These are phyloP conservation scores for Cantharellus anzutake DNA, from an alignment of 768 basidiomycete species.

Conservation along the genomic window DNA sequence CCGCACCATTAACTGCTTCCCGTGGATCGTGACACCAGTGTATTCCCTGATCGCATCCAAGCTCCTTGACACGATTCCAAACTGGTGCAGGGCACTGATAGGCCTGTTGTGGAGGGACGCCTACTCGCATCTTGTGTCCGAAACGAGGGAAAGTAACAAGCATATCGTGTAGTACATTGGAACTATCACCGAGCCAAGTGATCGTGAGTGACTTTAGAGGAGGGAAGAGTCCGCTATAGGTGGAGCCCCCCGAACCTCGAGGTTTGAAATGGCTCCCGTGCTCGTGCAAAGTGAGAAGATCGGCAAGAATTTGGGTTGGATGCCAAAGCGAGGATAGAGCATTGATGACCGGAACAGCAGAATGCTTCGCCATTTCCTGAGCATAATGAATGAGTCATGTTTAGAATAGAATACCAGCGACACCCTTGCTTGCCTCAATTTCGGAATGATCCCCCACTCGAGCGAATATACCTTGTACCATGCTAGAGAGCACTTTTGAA, in stretches of 20 bases:
- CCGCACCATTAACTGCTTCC: conserved; percentile 76
- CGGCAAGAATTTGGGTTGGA: conserved; percentile 88
- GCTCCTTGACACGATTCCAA: conserved; percentile 61
- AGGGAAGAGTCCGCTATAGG: conserved; percentile 19
- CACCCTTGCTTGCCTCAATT: conserved; percentile 47
- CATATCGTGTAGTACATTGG: conserved; percentile 95
- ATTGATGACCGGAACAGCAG: conserved; percentile 87
- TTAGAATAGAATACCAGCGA: not conserved
- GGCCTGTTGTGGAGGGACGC: conserved; percentile 37
- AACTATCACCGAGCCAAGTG: conserved; percentile 85
- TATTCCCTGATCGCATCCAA: conserved; percentile 53
- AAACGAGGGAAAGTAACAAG: conserved; percentile 85
- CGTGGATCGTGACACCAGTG: conserved; percentile 60
- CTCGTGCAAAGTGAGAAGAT: conserved; percentile 79
- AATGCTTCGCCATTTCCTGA: conserved; percentile 78
- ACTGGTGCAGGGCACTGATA: conserved; percentile 58
- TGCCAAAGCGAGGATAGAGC: conserved; percentile 94
- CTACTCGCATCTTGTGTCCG: conserved; percentile 72
- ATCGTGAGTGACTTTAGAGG: conserved; percentile 64
- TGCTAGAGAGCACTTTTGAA: conserved; percentile 74
- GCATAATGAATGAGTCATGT: not conserved
- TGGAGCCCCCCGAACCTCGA: conserved; percentile 2
- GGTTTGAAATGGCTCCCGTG: conserved; percentile 35
- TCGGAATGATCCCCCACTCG: conserved; percentile 86
- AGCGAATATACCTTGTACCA: conserved; percentile 95